Percentiles rank a stretch among this genome's conserved stretches.
These are phyloP conservation scores for Ailanthus altissimus DNA, from an alignment of 345 rosid genomes.

Conservation along the genomic window DNA sequence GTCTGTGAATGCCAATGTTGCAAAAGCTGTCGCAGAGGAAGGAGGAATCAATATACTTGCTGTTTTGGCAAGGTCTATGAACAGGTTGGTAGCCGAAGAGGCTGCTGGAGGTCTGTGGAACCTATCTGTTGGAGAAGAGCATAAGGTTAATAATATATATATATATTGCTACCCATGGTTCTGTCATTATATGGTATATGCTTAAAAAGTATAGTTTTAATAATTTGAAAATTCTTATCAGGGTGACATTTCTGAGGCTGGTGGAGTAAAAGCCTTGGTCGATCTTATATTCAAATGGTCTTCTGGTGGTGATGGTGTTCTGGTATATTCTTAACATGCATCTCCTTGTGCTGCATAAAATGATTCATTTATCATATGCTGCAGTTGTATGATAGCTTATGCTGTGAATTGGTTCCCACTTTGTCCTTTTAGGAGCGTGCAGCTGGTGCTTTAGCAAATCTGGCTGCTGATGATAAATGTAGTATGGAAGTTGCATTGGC, in stretches of 20 bases:
- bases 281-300: constrained; percentile 85
- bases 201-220: constrained; percentile 8
- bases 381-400: constrained; percentile 1
- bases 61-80: constrained; percentile 72
- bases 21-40: constrained; percentile 82
- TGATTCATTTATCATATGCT: not conserved
- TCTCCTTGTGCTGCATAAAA: not conserved
- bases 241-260: constrained; percentile 81
- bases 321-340: constrained; percentile 41
- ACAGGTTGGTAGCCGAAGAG: constrained; percentile 81
- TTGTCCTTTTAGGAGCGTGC: constrained; percentile 71
- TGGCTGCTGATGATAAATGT: constrained; percentile 87
- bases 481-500: constrained; percentile 74
- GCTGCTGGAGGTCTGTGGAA: constrained; percentile 94
- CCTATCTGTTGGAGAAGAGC: constrained; percentile 91
- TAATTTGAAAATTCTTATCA: constrained; percentile 27
- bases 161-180: not conserved
- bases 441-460: constrained; percentile 85
- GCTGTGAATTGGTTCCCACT: constrained; percentile 9
- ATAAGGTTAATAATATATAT: constrained; percentile 48
- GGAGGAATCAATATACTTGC: constrained; percentile 75
- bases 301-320: constrained; percentile 72
- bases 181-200: not conserved
- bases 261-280: constrained; percentile 74
- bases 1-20: constrained; percentile 78